Base-by-base conservation (phyloP, 768 basidiomycete genomes). In the Hericium alpestre region DNA sequence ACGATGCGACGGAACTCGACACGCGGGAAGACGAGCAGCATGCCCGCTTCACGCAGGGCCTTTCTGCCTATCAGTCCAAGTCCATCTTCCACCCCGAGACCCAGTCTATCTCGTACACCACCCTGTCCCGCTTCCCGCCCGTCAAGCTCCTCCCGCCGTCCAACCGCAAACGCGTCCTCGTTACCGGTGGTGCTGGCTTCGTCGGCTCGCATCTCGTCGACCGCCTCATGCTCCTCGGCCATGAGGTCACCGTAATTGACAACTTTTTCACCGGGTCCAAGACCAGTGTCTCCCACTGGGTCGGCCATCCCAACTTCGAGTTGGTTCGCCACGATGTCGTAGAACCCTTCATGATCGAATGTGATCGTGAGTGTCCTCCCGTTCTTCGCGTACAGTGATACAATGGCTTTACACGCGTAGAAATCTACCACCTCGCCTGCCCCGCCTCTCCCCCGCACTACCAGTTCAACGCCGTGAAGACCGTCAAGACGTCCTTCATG, bases 251-350 rank as follows among this genome's bases (percentile, higher is more conserved):
- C 56, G 95, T 97, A 61, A 73, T 96, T 56, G 95, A 98, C 77
- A 97, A 97, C 75, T 99, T 99, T 71, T 99, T 99, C 76, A 97
- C 94, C 23, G 96, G 96, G 15, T 90, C 89, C 56, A 93, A 93
- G 72, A 95, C 93, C n/a, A 95, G 93, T 53, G 89, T 97, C 61
- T 85, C 86, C 63, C 89, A 93, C 65, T 95, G 93, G 93, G 79
- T 93, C 57, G 96, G 96, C 8, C 96, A 99, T 71, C 96, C 96
- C 60, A 97, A 98, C 75, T 99, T 99, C 64, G 95, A 98, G 73
- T 77, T 99, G 74, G 91, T 98, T 63, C 84, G 96, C 58, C 96
- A 97, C 70, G 96, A 99, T 68, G 89, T 99, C 22, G 87, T 97
- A 46, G 89, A 98, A 66, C 93, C 94, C 1, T 94, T 96, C 75